A percentile compares a stretch with the other conserved stretches of the same genome.
phyloP scores from a whole-genome alignment of 1,284 basidiomycete species.

The Macrocystidia cucumis region DNA sequence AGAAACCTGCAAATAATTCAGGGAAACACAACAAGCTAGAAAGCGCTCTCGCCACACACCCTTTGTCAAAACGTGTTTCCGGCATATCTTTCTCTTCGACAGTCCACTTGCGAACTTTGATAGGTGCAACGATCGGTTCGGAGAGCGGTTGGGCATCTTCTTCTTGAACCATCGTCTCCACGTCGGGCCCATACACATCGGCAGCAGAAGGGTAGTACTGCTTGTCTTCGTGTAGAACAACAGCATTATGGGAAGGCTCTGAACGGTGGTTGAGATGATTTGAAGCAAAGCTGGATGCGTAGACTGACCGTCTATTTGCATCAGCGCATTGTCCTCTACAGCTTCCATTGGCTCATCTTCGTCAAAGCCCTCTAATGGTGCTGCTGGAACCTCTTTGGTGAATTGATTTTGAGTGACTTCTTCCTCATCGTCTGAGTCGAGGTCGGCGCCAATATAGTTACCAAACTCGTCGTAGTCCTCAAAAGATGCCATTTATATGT shows the following conservation, averaged over 20 bases:
- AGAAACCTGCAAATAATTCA: conserved; percentile 59
- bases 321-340: conserved; percentile 53
- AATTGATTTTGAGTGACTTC: conserved; percentile 45
- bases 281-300: conserved; percentile 10
- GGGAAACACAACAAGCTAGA: conserved; percentile 6
- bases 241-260: conserved; percentile 79
- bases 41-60: conserved; percentile 42
- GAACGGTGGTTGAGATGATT: conserved; percentile 14
- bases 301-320: conserved; percentile 70
- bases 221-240: conserved; percentile 95
- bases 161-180: conserved; percentile 97
- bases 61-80: conserved; percentile 89
- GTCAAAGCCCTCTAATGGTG: conserved; percentile 72
- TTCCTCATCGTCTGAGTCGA: conserved; percentile 84
- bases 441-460: conserved; percentile 91
- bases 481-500: conserved; percentile 59
- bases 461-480: conserved; percentile 91
- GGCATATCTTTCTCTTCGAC: conserved; percentile 92
- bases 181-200: conserved; percentile 90
- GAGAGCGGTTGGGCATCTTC: conserved; percentile 95
- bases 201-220: conserved; percentile 94
- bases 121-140: conserved; percentile 93
- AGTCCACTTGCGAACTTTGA: conserved; percentile 89
- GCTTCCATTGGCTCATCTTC: conserved; percentile 53
- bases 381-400: conserved; percentile 27